Base-by-base conservation (phyloP, 345 rosid genomes). In the Kernera saxatilis region DNA sequence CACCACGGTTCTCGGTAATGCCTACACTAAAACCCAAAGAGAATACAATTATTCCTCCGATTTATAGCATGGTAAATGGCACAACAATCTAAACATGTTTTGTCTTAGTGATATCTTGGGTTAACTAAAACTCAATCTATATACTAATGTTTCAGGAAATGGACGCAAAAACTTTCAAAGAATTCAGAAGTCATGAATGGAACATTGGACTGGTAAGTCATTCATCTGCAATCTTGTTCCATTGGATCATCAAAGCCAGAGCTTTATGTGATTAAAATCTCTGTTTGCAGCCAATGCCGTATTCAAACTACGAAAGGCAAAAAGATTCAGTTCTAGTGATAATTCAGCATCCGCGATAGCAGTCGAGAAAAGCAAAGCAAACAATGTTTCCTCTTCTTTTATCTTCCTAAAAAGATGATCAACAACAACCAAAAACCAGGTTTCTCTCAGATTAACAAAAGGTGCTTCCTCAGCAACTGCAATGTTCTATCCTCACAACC, bases 151-250 rank as follows among this genome's bases (percentile, higher is more conserved):
- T 27, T 65, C 85, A 91, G 98, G 97, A 93, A 83, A 91, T 93
- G 96, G 98, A 91, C 52, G 86, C 90, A 10, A 86, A 84, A 21
- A 78, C 87, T 50, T 93, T 91, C 76, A 84, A 63, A 77, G 92
- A 84, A 63, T 85, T 93, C 41, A 84, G 82, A 51, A 44, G 82
- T 70, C 80, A 81, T 6, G 87, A 84, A 77, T 91, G 98, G 97
- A 92, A 91, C 78, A 91, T 93, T 30, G 97, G 97, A 40, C 91
- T 91, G 81, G 97, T 89, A 82, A 80, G 91, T 69, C 22, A 68
- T 52, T 27, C 19, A 41, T 1, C 29, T 32, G 10, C 39, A n/a
- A n/a, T 54, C 26, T 22, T 45, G 19, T 30, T 18, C 46, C 66
- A 36, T 44, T 62, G 9, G 22, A 52, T 69, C 52, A 55, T 30